Conservation (phyloP, 768 basidiomycete species). For the Mycena floridula region DNA sequence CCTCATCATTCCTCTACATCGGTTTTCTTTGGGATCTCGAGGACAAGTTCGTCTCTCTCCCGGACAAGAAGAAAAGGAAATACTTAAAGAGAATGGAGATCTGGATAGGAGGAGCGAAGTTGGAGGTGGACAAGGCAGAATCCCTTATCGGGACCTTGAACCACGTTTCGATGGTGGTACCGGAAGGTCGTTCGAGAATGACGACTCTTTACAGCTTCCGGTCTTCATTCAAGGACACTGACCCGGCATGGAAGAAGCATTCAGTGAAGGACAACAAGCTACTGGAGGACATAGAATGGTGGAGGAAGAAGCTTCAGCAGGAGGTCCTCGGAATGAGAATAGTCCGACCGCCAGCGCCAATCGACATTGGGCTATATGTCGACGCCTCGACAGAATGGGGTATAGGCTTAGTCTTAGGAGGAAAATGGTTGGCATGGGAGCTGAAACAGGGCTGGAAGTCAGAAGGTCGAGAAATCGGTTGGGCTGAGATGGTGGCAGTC, state of each 20-base stretch:
- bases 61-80: constrained; percentile 10
- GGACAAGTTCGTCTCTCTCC: constrained; percentile 8
- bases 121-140: constrained; percentile 1
- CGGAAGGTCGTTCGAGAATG: not conserved
- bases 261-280: not conserved
- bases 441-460: too few relatives aligned
- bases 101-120: not conserved
- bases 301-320: not conserved
- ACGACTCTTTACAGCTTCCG: not conserved
- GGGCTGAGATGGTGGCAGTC: too few relatives aligned
- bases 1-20: too few relatives aligned
- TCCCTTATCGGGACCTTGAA: not conserved
- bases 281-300: not conserved
- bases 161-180: not conserved
- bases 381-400: too few relatives aligned
- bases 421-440: too few relatives aligned
- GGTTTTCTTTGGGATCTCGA: constrained; percentile 15
- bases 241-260: not conserved
- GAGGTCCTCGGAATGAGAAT: too few relatives aligned
- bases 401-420: too few relatives aligned
- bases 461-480: too few relatives aligned
- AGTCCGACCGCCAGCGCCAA: too few relatives aligned
- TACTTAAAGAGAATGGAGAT: constrained; percentile 4
- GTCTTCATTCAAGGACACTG: not conserved
- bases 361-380: too few relatives aligned